phyloP scores from a whole-genome alignment of 2,329 filamentous ascomycete species.

The Ophiostoma triangulosporum region DNA sequence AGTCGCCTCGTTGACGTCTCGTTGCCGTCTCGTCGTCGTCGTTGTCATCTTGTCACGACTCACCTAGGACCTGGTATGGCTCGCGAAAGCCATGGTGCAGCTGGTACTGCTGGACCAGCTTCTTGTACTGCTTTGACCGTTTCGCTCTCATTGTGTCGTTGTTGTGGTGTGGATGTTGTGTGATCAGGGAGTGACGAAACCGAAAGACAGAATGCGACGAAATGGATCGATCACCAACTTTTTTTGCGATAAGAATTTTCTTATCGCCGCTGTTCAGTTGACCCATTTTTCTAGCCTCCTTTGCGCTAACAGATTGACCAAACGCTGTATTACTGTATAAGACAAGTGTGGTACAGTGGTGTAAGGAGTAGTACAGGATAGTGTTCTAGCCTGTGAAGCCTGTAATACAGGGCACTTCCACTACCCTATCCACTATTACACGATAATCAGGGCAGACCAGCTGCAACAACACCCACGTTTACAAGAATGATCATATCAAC shows the following conservation, averaged over 20 bases:
- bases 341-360: too few species aligned
- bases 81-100: constrained; percentile 82
- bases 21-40: too few species aligned
- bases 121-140: constrained; percentile 44
- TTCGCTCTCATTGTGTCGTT: constrained; percentile 13
- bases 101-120: constrained; percentile 88
- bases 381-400: too few species aligned
- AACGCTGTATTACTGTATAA: not conserved
- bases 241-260: constrained; percentile 11
- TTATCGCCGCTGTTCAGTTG: constrained; percentile 6
- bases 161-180: not conserved
- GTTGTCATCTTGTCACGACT: too few species aligned
- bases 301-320: not conserved
- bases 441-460: too few species aligned
- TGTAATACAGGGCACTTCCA: too few species aligned
- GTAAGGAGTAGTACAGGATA: too few species aligned
- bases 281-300: constrained; percentile 2
- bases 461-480: too few species aligned
- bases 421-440: too few species aligned
- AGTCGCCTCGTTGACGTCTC: not conserved
- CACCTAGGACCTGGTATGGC: constrained; percentile 79
- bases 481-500: too few species aligned
- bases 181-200: not conserved
- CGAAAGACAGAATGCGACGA: not conserved
- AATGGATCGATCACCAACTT: not conserved